These are phyloP conservation scores for Starmerella geochares DNA, from an alignment of 805 yeast genomes.

Conservation along the genomic window DNA sequence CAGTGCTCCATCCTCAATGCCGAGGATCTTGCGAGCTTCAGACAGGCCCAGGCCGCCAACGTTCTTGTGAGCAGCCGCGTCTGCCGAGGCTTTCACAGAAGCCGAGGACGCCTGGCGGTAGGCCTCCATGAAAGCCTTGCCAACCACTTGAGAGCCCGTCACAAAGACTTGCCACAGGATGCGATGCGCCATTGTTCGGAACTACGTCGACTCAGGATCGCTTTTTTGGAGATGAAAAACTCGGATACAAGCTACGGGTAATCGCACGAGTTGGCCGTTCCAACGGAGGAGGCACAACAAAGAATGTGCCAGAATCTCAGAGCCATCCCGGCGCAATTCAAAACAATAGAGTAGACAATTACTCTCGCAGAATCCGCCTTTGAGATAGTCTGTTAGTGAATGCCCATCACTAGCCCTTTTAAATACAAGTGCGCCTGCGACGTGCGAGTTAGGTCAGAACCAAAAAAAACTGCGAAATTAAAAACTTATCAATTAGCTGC, in stretches of 20 bases:
- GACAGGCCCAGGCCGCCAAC: slow-evolving; percentile 74
- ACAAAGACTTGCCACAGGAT: slow-evolving; percentile 76
- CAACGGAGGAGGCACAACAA: background rate
- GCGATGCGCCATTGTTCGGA: slow-evolving; percentile 66
- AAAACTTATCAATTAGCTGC: too few species aligned
- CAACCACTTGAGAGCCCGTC: slow-evolving; percentile 93
- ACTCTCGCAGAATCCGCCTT: too few species aligned
- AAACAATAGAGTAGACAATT: too few species aligned
- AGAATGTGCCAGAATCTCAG: too few species aligned
- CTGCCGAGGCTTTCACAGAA: slow-evolving; percentile 56
- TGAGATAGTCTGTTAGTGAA: too few species aligned
- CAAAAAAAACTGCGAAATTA: too few species aligned
- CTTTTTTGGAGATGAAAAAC: background rate
- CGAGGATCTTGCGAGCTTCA: slow-evolving; percentile 85
- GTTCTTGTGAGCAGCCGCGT: slow-evolving; percentile 36
- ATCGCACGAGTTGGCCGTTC: background rate
- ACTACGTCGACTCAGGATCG: background rate
- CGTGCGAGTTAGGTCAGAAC: too few species aligned
- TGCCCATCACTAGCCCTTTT: too few species aligned
- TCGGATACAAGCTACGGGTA: slow-evolving; percentile 4
- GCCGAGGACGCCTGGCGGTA: slow-evolving; percentile 92
- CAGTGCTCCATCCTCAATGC: slow-evolving; percentile 50
- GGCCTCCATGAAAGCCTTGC: slow-evolving; percentile 93
- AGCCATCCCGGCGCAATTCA: too few species aligned
- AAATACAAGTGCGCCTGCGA: too few species aligned